phyloP scores from a whole-genome alignment of 2,329 filamentous ascomycete genomes.

The Tolypocladium pustulatum region DNA sequence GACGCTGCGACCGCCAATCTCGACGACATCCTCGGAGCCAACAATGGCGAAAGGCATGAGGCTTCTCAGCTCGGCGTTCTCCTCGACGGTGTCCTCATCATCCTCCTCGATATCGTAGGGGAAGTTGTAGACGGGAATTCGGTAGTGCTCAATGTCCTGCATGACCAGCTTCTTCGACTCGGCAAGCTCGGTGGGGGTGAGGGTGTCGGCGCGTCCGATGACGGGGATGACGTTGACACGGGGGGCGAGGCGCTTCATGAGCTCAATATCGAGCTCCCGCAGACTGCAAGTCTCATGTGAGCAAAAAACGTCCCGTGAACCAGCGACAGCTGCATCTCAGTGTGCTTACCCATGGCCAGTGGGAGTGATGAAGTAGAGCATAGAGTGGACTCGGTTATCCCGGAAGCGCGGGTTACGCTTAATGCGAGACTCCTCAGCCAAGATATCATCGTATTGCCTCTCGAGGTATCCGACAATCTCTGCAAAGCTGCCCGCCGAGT shows the following conservation, averaged over 20 bases:
- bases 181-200: slow-evolving; percentile 90
- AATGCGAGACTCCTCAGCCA: slow-evolving; percentile 98
- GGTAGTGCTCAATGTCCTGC: slow-evolving; percentile 99
- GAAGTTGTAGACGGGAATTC: slow-evolving; percentile 99
- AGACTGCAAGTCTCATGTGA: slow-evolving; percentile 45
- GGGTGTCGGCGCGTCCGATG: slow-evolving; percentile 94
- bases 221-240: slow-evolving; percentile 98
- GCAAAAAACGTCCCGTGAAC: neutral
- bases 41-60: slow-evolving; percentile 99
- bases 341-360: slow-evolving; percentile 75
- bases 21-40: slow-evolving; percentile 88
- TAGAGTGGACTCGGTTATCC: slow-evolving; percentile 95
- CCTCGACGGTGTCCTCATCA: slow-evolving; percentile 97
- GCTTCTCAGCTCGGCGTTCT: slow-evolving; percentile 93
- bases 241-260: slow-evolving; percentile 98
- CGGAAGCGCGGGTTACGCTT: slow-evolving; percentile 99
- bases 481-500: slow-evolving; percentile 57
- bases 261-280: slow-evolving; percentile 96
- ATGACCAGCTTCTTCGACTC: slow-evolving; percentile 99
- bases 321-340: neutral
- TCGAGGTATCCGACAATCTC: slow-evolving; percentile 98
- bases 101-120: slow-evolving; percentile 99
- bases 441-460: slow-evolving; percentile 98
- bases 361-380: slow-evolving; percentile 98
- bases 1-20: slow-evolving; percentile 86